Evolutionary conservation across 768 basidiomycete genomes (phyloP).

Genomic region (Trametes coccinea): DNA sequence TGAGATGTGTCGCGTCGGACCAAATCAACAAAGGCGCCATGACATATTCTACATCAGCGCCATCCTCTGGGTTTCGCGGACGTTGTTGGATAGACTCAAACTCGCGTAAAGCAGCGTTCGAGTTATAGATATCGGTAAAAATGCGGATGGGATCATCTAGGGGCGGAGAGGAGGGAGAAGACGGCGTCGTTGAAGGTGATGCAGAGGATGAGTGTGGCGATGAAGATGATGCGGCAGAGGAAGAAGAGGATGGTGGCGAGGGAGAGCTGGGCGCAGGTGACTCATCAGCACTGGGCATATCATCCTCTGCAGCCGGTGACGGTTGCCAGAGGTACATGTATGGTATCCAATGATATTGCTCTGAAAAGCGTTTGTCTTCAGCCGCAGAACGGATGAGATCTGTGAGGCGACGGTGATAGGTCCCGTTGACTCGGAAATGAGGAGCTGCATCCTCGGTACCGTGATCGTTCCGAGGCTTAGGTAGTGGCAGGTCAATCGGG

Average conservation of each 20-base stretch:
- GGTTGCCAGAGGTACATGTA: background rate
- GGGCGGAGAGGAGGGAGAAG: no score
- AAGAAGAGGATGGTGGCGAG: background rate
- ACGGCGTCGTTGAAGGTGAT: background rate
- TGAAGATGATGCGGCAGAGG: background rate
- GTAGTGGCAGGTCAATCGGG: constrained; percentile 25
- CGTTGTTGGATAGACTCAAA: constrained; percentile 5
- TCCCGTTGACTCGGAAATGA: constrained; percentile 29
- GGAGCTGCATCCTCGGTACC: constrained; percentile 31
- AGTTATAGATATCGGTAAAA: constrained; percentile 20
- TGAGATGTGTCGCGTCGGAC: constrained; percentile 32
- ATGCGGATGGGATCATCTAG: constrained; percentile 7
- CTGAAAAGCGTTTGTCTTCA: background rate
- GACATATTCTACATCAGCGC: constrained; percentile 4
- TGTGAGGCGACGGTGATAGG: constrained; percentile 29
- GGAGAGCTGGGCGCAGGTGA: background rate
- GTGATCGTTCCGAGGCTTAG: constrained; percentile 17
- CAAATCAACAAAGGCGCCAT: constrained; percentile 23
- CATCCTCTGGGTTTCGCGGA: constrained; percentile 5
- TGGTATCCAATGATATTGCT: background rate
- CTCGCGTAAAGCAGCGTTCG: constrained; percentile 17
- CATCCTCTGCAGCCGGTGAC: background rate
- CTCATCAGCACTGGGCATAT: no score
- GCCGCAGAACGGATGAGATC: background rate
- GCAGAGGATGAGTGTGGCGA: background rate